Evolutionary conservation across 805 yeast genomes (phyloP), one percentile per base, ranked within the genome.

Genomic region (Wickerhamiella alocasiicola): DNA sequence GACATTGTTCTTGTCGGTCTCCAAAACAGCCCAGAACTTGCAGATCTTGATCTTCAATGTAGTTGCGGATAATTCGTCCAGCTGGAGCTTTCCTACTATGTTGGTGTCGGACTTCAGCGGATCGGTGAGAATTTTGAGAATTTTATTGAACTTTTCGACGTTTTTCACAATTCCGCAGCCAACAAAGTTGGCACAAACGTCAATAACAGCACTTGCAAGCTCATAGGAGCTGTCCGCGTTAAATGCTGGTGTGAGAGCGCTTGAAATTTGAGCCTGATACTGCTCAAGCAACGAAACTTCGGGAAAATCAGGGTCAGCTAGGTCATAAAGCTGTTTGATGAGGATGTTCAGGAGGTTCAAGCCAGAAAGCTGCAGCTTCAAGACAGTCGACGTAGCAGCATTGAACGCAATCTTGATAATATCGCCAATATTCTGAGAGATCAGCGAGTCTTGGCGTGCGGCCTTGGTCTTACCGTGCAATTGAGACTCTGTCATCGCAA

Each of bases 221-320:
- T 71, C 70, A 1, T 93, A 74, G 9, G 79, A 76, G 43, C 85
- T 77, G 15, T 77, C 87, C 3, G 70, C 64, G 25, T 70, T 70
- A 60, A 91, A 88, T 9, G 94, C 83, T 0, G 96, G 95, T 36
- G 84, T 71, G 42, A 88, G 66, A 0, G 97, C 94, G 44, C 94
- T 78, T 7, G 82, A 78, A 7, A 91, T 82, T 51, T 84, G 95
- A 0, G 97, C 97, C 52, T 91, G 95, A 53, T 81, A 94, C 59
- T 87, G 96, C 49, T 82, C 94, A 31, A 88, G 62, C 7, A 85
- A 66, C 0, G 88, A 71, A 12, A 71, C 70, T 3, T 76, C 75
- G 0, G 82, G 78, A 50, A 76, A 78, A 21, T 81, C 69, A 0
- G 88, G 84, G 54, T 81, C 95, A 9, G 65, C 70, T 36, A 75